Conservation (phyloP, 2,329 filamentous ascomycete genomes). For the Fusarium oligoseptatum region DNA sequence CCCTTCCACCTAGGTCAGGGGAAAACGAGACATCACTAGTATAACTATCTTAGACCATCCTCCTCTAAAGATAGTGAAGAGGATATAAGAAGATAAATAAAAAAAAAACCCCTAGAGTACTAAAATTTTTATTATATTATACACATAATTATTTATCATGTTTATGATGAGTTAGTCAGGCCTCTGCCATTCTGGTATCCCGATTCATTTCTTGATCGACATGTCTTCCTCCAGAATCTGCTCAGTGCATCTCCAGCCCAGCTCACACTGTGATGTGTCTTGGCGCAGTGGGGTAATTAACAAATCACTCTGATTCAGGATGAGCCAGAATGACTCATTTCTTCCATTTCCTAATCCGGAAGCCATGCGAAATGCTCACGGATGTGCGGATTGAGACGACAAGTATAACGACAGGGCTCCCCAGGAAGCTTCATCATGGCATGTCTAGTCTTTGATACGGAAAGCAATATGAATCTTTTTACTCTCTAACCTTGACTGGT, state of each 20-base stretch:
- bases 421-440: neutral
- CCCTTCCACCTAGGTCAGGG: too few relatives aligned
- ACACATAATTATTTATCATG: neutral
- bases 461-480: neutral
- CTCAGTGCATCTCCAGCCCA: too few relatives aligned
- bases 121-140: neutral
- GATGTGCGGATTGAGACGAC: neutral
- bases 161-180: too few relatives aligned
- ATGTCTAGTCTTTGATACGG: neutral
- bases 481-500: neutral
- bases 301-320: conserved; percentile 25
- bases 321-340: conserved; percentile 54
- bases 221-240: too few relatives aligned
- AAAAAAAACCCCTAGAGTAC: neutral
- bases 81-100: neutral
- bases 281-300: neutral
- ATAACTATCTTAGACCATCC: too few relatives aligned
- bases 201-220: too few relatives aligned
- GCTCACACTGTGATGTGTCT: too few relatives aligned
- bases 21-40: too few relatives aligned
- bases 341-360: conserved; percentile 24
- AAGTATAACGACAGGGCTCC: neutral
- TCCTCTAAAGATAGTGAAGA: neutral
- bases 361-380: too few relatives aligned
- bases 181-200: too few relatives aligned